These are phyloP conservation scores for Pleurotus tuoliensis DNA, from an alignment of 768 basidiomycete genomes.

Conservation along the genomic window DNA sequence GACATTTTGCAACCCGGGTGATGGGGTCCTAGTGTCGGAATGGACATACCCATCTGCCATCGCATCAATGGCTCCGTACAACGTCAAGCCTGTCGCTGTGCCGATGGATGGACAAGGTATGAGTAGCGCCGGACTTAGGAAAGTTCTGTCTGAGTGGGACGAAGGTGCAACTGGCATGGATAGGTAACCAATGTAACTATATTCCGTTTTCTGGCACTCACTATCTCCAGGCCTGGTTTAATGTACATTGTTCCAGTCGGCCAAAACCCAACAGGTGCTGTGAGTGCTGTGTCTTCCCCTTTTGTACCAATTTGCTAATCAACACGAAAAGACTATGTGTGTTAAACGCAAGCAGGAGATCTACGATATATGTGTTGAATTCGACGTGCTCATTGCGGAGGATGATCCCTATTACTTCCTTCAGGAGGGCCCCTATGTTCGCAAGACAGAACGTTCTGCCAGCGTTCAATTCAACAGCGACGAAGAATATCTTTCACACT, in stretches of 20 bases:
- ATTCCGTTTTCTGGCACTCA: background rate
- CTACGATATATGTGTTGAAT: constrained; percentile 78
- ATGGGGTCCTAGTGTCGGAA: constrained; percentile 55
- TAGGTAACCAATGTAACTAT: background rate
- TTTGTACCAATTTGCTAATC: background rate
- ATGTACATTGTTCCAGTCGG: constrained; percentile 76
- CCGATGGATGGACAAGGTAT: constrained; percentile 72
- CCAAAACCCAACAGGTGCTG: constrained; percentile 79
- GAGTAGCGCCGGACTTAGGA: constrained; percentile 54
- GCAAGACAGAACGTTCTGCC: constrained; percentile 30
- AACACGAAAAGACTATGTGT: constrained; percentile 50
- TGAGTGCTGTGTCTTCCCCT: constrained; percentile 25
- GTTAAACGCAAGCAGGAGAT: constrained; percentile 68
- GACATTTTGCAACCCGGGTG: constrained; percentile 66
- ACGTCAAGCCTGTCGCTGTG: constrained; percentile 48
- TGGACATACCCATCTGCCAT: constrained; percentile 71
- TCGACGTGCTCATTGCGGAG: constrained; percentile 62
- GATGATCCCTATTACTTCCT: constrained; percentile 83
- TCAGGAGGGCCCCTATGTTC: constrained; percentile 55
- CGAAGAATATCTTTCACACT: constrained; percentile 43
- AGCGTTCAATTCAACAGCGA: constrained; percentile 23
- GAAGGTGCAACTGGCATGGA: constrained; percentile 38
- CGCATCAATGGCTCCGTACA: constrained; percentile 32
- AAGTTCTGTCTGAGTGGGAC: constrained; percentile 65
- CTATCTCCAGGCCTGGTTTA: constrained; percentile 52